phyloP scores from a whole-genome alignment of 805 yeast species.

The Starmera quercuum region DNA sequence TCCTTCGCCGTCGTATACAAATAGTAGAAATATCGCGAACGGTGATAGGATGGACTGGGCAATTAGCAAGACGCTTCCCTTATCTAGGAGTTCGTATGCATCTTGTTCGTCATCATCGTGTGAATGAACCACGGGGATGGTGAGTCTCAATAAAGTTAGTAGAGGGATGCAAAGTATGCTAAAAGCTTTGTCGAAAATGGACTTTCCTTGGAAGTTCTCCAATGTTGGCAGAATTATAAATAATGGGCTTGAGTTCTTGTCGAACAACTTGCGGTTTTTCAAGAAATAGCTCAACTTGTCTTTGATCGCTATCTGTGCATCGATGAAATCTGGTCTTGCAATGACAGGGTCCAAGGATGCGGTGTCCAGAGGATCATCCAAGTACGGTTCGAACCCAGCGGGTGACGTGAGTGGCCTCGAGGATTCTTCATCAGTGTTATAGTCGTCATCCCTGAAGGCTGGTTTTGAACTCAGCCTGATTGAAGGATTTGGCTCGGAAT shows the following conservation, averaged over 20 bases:
- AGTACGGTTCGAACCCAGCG: not conserved
- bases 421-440: not conserved
- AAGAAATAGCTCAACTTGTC: not conserved
- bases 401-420: slow-evolving; percentile 1
- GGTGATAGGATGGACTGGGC: slow-evolving; percentile 26
- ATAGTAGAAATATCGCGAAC: slow-evolving; percentile 8
- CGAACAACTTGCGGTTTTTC: slow-evolving; percentile 2
- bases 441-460: not conserved
- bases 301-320: slow-evolving; percentile 4
- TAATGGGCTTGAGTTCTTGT: slow-evolving; percentile 2
- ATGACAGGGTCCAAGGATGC: slow-evolving; percentile 1
- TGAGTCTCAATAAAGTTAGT: slow-evolving; percentile 23
- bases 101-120: slow-evolving; percentile 18
- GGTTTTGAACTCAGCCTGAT: slow-evolving; percentile 16
- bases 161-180: slow-evolving; percentile 27
- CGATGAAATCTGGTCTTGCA: slow-evolving; percentile 4
- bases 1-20: slow-evolving; percentile 6
- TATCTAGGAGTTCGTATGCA: slow-evolving; percentile 11
- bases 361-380: slow-evolving; percentile 6
- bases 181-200: slow-evolving; percentile 18
- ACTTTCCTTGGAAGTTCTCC: slow-evolving; percentile 17
- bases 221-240: slow-evolving; percentile 24
- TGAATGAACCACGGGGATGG: slow-evolving; percentile 26
- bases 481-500: slow-evolving; percentile 1
- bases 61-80: slow-evolving; percentile 17